Conservation (phyloP, 2,329 filamentous ascomycete species). For the Botrytis sinoallii region DNA sequence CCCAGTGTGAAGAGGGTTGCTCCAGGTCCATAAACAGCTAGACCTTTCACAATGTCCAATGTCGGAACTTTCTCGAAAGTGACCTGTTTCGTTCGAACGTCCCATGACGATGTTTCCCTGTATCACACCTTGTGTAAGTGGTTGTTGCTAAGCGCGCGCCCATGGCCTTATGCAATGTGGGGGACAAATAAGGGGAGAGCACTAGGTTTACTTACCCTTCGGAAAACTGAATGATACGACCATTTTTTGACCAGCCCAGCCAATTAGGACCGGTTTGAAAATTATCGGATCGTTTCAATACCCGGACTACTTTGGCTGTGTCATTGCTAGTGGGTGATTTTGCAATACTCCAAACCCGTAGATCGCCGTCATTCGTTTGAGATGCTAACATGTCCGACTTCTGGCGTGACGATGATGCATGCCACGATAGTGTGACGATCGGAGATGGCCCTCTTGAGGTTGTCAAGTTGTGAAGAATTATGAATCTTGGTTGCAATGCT, state of each 20-base stretch:
- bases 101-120: conserved; percentile 91
- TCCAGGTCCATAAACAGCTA: conserved; percentile 85
- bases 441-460: conserved; percentile 81
- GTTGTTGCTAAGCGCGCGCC: conserved; percentile 48
- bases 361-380: conserved; percentile 85
- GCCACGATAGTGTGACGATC: conserved; percentile 86
- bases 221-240: conserved; percentile 86
- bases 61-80: conserved; percentile 87
- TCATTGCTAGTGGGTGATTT: conserved; percentile 72
- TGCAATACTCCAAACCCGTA: conserved; percentile 94
- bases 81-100: conserved; percentile 96
- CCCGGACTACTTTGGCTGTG: conserved; percentile 81
- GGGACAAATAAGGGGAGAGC: conserved; percentile 17
- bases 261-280: conserved; percentile 77
- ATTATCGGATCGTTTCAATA: conserved; percentile 76
- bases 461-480: conserved; percentile 86
- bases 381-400: conserved; percentile 98
- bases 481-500: conserved; percentile 85
- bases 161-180: conserved; percentile 37
- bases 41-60: conserved; percentile 72
- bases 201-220: conserved; percentile 66
- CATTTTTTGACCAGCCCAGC: conserved; percentile 99
- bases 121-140: conserved; percentile 37
- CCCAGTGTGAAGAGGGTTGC: conserved; percentile 92
- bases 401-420: conserved; percentile 91